These are phyloP conservation scores for Poronia punctata DNA, from an alignment of 495 filamentous ascomycete genomes.

Conservation along the genomic window DNA sequence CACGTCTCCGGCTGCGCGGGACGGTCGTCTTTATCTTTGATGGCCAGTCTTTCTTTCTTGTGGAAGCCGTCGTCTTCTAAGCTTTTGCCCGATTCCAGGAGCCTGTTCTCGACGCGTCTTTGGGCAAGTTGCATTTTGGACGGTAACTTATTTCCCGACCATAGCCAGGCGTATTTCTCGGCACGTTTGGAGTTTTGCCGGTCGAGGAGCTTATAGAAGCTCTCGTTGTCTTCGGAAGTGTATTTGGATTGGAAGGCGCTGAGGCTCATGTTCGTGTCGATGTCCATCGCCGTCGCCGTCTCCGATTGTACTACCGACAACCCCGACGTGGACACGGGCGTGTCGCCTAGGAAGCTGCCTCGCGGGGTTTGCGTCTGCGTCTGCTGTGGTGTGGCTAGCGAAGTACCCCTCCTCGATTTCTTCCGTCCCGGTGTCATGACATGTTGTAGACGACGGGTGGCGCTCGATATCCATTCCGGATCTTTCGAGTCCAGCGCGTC, in stretches of 20 bases:
- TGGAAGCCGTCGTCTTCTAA: slow-evolving; percentile 45
- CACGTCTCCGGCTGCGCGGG: slow-evolving; percentile 74
- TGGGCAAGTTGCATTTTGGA: slow-evolving; percentile 80
- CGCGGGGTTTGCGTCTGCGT: slow-evolving; percentile 50
- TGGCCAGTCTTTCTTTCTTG: slow-evolving; percentile 46
- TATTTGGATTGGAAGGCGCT: slow-evolving; percentile 84
- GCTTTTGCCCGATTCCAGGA: slow-evolving; percentile 43
- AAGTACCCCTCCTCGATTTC: slow-evolving; percentile 33
- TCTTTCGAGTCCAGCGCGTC: slow-evolving; percentile 83
- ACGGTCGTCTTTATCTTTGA: slow-evolving; percentile 58
- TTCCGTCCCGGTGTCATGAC: slow-evolving; percentile 72
- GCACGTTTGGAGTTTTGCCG: slow-evolving; percentile 78
- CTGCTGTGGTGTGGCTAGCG: slow-evolving; percentile 27
- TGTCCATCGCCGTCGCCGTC: slow-evolving; percentile 19
- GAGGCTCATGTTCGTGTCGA: slow-evolving; percentile 78
- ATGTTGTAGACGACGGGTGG: slow-evolving; percentile 62
- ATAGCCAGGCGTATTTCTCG: slow-evolving; percentile 81
- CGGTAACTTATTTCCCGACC: slow-evolving; percentile 81
- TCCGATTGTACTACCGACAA: slow-evolving; percentile 8
- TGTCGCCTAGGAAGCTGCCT: slow-evolving; percentile 57
- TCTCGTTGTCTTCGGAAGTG: slow-evolving; percentile 95
- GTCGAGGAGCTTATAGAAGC: slow-evolving; percentile 86
- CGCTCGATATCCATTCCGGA: slow-evolving; percentile 76
- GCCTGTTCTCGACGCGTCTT: slow-evolving; percentile 57
- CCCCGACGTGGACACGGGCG: slow-evolving; percentile 51